Conservation (phyloP, 2,329 filamentous ascomycete species). For the Arthrinium phaeospermum region DNA sequence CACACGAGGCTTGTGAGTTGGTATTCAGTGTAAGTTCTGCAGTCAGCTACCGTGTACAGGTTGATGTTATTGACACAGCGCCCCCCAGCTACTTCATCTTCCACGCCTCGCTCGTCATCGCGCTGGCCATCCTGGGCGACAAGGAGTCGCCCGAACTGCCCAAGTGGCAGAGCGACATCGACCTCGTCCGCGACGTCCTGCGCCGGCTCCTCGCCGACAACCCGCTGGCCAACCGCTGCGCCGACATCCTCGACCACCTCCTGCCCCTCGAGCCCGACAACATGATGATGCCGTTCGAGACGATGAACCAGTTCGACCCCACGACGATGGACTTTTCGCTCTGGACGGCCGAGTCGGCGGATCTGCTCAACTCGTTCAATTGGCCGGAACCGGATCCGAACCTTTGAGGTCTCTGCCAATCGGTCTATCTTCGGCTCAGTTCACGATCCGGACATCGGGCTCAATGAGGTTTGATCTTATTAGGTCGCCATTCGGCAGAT, state of each 20-base stretch:
- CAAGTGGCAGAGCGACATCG: slow-evolving; percentile 37
- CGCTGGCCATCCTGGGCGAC: slow-evolving; percentile 37
- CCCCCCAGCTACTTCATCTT: slow-evolving; percentile 38
- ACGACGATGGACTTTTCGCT: slow-evolving; percentile 33
- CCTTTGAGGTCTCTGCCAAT: slow-evolving; percentile 18
- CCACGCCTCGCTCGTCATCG: slow-evolving; percentile 38
- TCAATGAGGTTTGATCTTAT: slow-evolving; percentile 33
- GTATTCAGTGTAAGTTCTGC: slow-evolving; percentile 38
- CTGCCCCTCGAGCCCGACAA: slow-evolving; percentile 26
- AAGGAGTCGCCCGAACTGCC: slow-evolving; percentile 32
- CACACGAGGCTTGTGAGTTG: slow-evolving; percentile 37
- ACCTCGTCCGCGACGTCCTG: slow-evolving; percentile 34
- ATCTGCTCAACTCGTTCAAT: slow-evolving; percentile 31
- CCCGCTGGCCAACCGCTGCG: slow-evolving; percentile 35
- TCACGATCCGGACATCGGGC: slow-evolving; percentile 33
- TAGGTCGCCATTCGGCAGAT: slow-evolving; percentile 37
- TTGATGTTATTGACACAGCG: neutral
- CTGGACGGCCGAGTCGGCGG: slow-evolving; percentile 31
- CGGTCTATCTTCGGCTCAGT: slow-evolving; percentile 22
- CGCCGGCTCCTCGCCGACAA: slow-evolving; percentile 32
- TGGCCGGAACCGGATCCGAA: slow-evolving; percentile 30
- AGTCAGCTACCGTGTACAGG: neutral
- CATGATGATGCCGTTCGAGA: slow-evolving; percentile 23
- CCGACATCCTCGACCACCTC: slow-evolving; percentile 36
- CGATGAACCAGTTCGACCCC: slow-evolving; percentile 29